These are phyloP conservation scores for Dendrobium huoshanense DNA, from an alignment of 106 monocot genomes.

Conservation along the genomic window DNA sequence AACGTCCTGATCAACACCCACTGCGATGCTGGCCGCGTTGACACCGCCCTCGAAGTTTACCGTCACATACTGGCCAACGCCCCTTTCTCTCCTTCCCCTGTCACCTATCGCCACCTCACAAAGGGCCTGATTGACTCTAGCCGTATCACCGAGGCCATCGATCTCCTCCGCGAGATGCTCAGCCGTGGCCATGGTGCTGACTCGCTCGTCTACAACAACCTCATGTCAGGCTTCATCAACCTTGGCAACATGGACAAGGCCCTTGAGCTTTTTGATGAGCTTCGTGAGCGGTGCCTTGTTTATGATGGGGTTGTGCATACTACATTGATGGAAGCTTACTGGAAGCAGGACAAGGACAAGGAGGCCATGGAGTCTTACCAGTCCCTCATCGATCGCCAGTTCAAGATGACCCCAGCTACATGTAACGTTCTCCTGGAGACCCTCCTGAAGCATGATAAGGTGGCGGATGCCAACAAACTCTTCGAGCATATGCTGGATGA, in stretches of 20 bases:
- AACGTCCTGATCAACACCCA: conserved; percentile 50
- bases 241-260: conserved; percentile 74
- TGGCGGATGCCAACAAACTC: conserved; percentile 52
- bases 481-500: conserved; percentile 64
- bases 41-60: conserved; percentile 60
- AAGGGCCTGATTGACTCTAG: conserved; percentile 76
- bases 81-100: conserved; percentile 84
- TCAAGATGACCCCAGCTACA: conserved; percentile 74
- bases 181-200: conserved; percentile 79
- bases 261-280: conserved; percentile 76
- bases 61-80: conserved; percentile 62
- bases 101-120: conserved; percentile 89
- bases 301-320: conserved; percentile 86
- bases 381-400: conserved; percentile 60
- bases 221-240: conserved; percentile 78
- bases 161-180: conserved; percentile 85
- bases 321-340: conserved; percentile 86
- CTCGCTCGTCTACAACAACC: conserved; percentile 84
- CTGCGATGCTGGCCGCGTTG: conserved; percentile 57
- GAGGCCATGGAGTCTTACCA: conserved; percentile 97
- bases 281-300: conserved; percentile 65
- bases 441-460: conserved; percentile 65
- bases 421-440: conserved; percentile 64
- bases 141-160: conserved; percentile 69
- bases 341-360: conserved; percentile 73